These are phyloP conservation scores for Lecanicillium sp. DNA, from an alignment of 2,329 filamentous ascomycete species.

Conservation along the genomic window DNA sequence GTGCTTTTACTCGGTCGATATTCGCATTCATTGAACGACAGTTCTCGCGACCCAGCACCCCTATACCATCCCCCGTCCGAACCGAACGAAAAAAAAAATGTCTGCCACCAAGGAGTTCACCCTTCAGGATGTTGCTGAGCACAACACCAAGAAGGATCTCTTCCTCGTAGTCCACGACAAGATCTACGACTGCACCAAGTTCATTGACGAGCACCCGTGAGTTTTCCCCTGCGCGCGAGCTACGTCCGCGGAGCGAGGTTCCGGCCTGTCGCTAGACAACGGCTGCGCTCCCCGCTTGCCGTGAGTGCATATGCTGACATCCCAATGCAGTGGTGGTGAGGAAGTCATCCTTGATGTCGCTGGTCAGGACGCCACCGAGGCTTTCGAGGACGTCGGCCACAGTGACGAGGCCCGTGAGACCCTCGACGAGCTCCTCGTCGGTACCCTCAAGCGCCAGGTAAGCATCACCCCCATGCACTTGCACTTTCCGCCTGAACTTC, in stretches of 20 bases:
- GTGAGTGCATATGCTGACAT: too few species aligned
- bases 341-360: constrained; percentile 95
- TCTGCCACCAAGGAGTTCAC: constrained; percentile 50
- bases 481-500: background rate
- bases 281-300: too few species aligned
- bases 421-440: constrained; percentile 69
- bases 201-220: constrained; percentile 94
- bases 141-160: constrained; percentile 91
- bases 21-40: background rate
- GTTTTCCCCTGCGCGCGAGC: constrained; percentile 25
- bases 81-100: constrained; percentile 26
- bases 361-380: constrained; percentile 93
- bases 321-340: constrained; percentile 98
- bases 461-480: constrained; percentile 25
- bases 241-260: background rate
- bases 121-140: constrained; percentile 73
- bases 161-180: constrained; percentile 92
- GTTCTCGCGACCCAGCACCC: background rate
- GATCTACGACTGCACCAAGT: constrained; percentile 84
- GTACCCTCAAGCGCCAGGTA: constrained; percentile 75
- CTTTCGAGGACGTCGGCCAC: constrained; percentile 98
- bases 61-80: constrained; percentile 8
- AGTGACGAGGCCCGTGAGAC: constrained; percentile 97
- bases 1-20: background rate
- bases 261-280: background rate